Base-by-base conservation (phyloP, 116 monocot species). In the Trichopus zeylanicus region DNA sequence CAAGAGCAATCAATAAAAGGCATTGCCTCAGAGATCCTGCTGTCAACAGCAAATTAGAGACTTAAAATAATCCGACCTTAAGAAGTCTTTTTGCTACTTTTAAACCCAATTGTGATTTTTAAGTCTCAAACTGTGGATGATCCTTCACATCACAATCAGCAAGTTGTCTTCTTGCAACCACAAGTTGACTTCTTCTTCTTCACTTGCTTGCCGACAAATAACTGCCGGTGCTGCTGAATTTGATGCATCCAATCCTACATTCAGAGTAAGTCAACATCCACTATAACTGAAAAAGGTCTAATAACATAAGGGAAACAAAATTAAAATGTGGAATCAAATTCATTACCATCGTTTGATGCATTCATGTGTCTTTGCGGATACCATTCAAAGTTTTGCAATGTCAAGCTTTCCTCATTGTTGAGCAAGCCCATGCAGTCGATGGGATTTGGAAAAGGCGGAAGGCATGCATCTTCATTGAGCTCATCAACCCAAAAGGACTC, bases 131-230 rank as follows among this genome's bases (percentile, higher is more conserved):
- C 31, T 39, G 22, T 29, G 52, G 21, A 58, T 15, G 53, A 34
- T 57, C 23, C 5, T 66, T 77, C 70, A 82, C 31, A 54, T 26
- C 53, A 78, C 26, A n/a, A n/a, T n/a, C n/a, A n/a, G n/a, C 23
- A 61, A 27, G 60, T 27, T 67, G 31, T 84, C 78, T 34, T 78
- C 79, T 21, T 52, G 68, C 16, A 66, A 6, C 79, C 75, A 75
- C 52, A 79, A 69, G 57, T 57, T 72, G 31, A 57, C 20, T 46
- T 78, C 84, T 0, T n/a, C n/a, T n/a, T 84, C 67, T 51, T 73
- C 73, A 51, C 72, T 79, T 23, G 64, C 69, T 66, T 79, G 78
- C 47, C 75, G 51, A 46, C 77, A 75, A 38, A 75, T 59, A 30
- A 51, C 18, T 33, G 70, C 54, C 56, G 66, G 56, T 21, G 55